Evolutionary conservation across 2,329 filamentous ascomycete species (phyloP), one percentile per base, ranked within the genome.

Genomic region (Onygenales sp.): DNA sequence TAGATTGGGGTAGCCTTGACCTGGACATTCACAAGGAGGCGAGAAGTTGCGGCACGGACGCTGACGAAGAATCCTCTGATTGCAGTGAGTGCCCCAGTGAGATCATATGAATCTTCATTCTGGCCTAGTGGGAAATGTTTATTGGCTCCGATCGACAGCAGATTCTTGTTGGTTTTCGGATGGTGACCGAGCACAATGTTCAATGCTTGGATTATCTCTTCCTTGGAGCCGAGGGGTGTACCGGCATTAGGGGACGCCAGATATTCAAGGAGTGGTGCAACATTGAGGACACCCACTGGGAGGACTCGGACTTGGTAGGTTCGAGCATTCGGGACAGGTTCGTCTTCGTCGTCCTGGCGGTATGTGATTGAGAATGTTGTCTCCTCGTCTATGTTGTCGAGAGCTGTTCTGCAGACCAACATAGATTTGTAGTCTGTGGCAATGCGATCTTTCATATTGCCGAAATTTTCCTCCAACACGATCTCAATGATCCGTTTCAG

Each of bases 1-100:
- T 81, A 82, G 60, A 82, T 84, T 0, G 81, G 79, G 2, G 75
- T 73, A 44, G 78, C 78, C 7, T 79, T 79, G 31, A 85, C 80
- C 54, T 86, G 83, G 2, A 85, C 69, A 54, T 86, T 86, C 10
- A 85, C 64, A 0, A 86, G 62, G 4, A 85, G 68, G 3, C 81
- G 74, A 41, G 74, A 75, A 11, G 80, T 78, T 2, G 80, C 77
- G 2, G 79, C 75, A 5, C 83, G 78, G 33, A 82, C 78, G 60
- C 80, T 84, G 9, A 80, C 72, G 61, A 79, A 85, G 65, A 80
- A 86, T 0, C 83, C 83, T 43, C 82, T 74, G 3, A 83, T 64
- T 7, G 81, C 81, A 47, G 78, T 70, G 0, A 86, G 68, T 1
- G 80, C 80, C 9, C 63, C 69, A 2, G 72, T 74, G 1, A 85